Evolutionary conservation across 345 rosid species (phyloP).

Genomic region (Excoecaria agallocha): DNA sequence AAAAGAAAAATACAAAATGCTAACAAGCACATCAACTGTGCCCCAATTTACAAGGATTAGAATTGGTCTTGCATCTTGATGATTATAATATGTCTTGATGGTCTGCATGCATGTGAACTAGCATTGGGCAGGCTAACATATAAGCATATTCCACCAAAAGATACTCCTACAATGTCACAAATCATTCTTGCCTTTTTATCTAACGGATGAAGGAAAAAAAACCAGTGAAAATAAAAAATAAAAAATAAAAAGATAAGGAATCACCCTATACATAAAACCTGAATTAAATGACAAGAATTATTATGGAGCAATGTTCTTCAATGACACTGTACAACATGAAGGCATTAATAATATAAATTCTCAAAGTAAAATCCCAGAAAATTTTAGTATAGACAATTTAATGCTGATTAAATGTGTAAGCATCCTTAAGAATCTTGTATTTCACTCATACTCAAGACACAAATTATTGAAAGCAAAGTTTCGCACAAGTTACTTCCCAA

Average conservation of each 20-base stretch:
- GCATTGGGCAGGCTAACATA: no score
- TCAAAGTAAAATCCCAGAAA: not conserved
- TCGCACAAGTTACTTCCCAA: not conserved
- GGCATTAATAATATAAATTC: not conserved
- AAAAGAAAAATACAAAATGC: no score
- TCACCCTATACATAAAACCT: not conserved
- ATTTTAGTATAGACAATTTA: not conserved
- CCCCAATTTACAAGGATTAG: no score
- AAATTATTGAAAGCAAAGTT: not conserved
- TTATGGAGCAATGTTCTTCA: not conserved
- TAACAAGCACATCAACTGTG: no score
- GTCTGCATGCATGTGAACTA: no score
- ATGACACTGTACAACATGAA: not conserved
- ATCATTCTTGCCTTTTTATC: not conserved
- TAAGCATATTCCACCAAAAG: no score
- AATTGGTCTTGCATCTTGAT: no score
- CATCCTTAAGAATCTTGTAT: not conserved
- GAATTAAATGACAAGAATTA: not conserved
- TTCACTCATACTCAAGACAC: not conserved
- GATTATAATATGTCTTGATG: no score
- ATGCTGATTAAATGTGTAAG: not conserved
- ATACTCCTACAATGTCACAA: not conserved
- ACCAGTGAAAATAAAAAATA: not conserved
- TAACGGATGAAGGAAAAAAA: not conserved
- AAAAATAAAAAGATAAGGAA: not conserved